Evolutionary conservation across 305 asterid species (phyloP).

Genomic region (Ajuga reptans): DNA sequence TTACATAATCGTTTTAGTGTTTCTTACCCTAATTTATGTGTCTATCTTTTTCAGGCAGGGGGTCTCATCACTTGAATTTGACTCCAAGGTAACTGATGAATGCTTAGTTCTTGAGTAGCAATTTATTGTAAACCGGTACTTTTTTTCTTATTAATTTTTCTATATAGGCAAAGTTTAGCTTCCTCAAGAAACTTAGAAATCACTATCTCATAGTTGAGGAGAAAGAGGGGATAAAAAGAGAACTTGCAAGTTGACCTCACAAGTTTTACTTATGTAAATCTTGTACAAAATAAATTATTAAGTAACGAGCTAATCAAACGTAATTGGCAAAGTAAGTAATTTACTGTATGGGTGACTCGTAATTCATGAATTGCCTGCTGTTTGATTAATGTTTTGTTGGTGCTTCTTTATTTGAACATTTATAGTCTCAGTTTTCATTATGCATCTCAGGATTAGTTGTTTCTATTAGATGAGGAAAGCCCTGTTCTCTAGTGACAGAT

Average conservation of each 20-base stretch:
- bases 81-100: conserved; percentile 55
- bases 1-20: neutral
- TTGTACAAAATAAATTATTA: neutral
- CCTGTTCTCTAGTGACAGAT: neutral
- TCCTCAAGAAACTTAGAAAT: neutral
- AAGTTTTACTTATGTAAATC: neutral
- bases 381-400: neutral
- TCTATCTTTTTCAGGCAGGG: conserved; percentile 53
- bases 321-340: neutral
- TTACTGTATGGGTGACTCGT: neutral
- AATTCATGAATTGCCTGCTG: neutral
- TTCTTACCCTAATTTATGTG: neutral
- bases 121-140: neutral
- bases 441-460: neutral
- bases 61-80: conserved; percentile 72
- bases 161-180: neutral
- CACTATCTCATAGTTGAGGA: neutral
- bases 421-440: neutral
- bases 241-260: neutral
- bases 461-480: neutral
- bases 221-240: neutral
- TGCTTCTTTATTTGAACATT: neutral
- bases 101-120: conserved; percentile 14
- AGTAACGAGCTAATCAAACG: neutral
- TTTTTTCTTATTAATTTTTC: neutral